A percentile compares a stretch with the other conserved stretches of the same genome.
Evolutionary conservation across 2,329 filamentous ascomycete species (phyloP).

Genomic region (Calonectria leucothoes): DNA sequence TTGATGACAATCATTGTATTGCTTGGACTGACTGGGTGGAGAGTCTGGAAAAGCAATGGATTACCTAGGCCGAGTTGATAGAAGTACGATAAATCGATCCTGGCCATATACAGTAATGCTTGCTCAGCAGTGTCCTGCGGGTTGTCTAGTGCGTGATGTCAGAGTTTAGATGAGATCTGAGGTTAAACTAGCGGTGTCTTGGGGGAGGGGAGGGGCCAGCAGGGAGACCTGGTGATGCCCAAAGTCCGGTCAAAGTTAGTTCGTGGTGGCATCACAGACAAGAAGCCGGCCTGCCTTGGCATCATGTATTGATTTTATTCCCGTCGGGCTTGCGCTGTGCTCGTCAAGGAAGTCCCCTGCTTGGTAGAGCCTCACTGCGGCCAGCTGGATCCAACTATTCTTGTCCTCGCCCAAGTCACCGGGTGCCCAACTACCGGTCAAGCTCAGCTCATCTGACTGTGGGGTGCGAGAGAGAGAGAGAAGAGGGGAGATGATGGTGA

Average conservation of each 20-base stretch:
- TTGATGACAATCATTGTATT: slow-evolving; percentile 20
- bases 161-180: slow-evolving; percentile 1
- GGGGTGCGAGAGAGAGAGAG: not conserved
- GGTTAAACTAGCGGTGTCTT: slow-evolving; percentile 8
- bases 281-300: not conserved
- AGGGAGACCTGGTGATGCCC: slow-evolving; percentile 4
- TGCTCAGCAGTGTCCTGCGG: not conserved
- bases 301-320: not conserved
- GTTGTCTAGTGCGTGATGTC: slow-evolving; percentile 1
- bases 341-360: not conserved
- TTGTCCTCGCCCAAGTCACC: not conserved
- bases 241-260: slow-evolving; percentile 1
- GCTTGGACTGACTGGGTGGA: slow-evolving; percentile 8
- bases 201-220: too few species aligned
- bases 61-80: slow-evolving; percentile 14
- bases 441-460: not conserved
- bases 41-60: not conserved
- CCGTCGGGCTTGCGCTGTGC: not conserved
- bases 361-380: not conserved
- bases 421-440: not conserved
- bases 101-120: slow-evolving; percentile 1
- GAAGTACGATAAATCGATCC: slow-evolving; percentile 20
- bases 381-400: not conserved
- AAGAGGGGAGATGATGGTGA: not conserved
- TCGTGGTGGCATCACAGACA: not conserved